Evolutionary conservation across 2,329 filamentous ascomycete species (phyloP), one percentile per base, ranked within the genome.

Genomic region (Dichotomopilus funicola): DNA sequence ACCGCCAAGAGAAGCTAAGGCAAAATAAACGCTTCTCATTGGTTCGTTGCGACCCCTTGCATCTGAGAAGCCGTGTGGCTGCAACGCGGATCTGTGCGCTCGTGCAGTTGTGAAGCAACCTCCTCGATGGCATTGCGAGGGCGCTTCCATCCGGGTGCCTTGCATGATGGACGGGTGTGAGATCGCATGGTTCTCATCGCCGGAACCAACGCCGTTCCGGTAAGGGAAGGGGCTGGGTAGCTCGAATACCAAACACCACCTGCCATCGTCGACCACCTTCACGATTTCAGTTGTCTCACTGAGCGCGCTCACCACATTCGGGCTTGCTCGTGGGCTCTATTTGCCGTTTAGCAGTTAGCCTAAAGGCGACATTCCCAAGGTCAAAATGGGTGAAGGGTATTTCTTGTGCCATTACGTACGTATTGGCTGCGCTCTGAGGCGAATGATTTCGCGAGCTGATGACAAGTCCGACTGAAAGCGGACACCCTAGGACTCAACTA

Each of bases 201-300:
- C 59, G 59, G 59, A 61, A 55, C 42, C 43, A 38, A 37, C 42
- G 49, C 46, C 19, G 27, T 55, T 58, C 55, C 59, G 57, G 47
- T 36, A 19, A 36, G 38, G 34, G 41, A 36, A 38, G 53, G 44
- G 52, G 11, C 46, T 19, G 33, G 7, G 47, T 47, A 12, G 10
- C 31, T 40, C 36, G 11, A 27, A 38, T 38, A 36, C 38, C 42
- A 19, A 33, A 33, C 36, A 42, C 27, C 36, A 38, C 37, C 19
- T 27, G 19, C 19, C 19, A 27, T 5, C 10, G n/a, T 27, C 47
- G 38, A 48, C n/a, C 34, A 27, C 37, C 19, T 5, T 41, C 47
- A 33, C 13, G 42, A 40, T 7, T 50, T 27, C 27, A 35, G 37
- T 11, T n/a, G 19, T 27, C 19, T 27, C 19, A 27, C 19, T 27